Conservation (phyloP, 768 basidiomycete species). For the Dentipellis sp. region DNA sequence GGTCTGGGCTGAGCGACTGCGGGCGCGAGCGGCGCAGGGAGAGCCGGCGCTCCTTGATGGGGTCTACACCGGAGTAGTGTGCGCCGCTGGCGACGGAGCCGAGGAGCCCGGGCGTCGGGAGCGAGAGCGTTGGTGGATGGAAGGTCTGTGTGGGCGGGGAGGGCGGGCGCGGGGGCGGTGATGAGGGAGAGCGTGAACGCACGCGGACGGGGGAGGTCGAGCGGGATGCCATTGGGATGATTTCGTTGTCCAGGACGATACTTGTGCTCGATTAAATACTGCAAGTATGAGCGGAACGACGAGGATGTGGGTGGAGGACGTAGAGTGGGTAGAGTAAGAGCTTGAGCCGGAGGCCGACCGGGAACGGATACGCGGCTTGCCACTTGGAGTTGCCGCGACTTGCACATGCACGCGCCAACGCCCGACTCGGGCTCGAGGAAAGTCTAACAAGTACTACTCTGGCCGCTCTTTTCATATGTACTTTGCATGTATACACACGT, state of each 20-base stretch:
- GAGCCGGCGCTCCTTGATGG: conserved; percentile 23
- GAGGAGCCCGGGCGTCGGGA: conserved; percentile 35
- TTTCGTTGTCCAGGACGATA: no score
- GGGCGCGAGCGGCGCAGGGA: not conserved
- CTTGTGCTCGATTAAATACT: no score
- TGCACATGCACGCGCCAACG: no score
- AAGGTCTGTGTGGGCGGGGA: conserved; percentile 34
- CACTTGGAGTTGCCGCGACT: no score
- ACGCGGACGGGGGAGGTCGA: not conserved
- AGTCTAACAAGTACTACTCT: no score
- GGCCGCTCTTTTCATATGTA: no score
- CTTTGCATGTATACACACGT: not conserved
- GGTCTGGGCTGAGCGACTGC: conserved; percentile 5
- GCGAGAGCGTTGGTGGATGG: conserved; percentile 33
- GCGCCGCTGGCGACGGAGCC: conserved; percentile 53
- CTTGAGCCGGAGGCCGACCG: no score
- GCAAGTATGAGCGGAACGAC: not conserved
- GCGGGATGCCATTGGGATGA: not conserved
- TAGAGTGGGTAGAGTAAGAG: conserved; percentile 3
- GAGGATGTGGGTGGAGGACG: not conserved
- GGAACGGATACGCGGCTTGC: no score
- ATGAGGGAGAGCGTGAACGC: no score
- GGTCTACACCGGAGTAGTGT: conserved; percentile 47
- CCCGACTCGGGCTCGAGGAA: no score
- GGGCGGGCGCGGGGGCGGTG: conserved; percentile 1